These are phyloP conservation scores for Anisodus tanguticus DNA, from an alignment of 257 asterid genomes.

Conservation along the genomic window DNA sequence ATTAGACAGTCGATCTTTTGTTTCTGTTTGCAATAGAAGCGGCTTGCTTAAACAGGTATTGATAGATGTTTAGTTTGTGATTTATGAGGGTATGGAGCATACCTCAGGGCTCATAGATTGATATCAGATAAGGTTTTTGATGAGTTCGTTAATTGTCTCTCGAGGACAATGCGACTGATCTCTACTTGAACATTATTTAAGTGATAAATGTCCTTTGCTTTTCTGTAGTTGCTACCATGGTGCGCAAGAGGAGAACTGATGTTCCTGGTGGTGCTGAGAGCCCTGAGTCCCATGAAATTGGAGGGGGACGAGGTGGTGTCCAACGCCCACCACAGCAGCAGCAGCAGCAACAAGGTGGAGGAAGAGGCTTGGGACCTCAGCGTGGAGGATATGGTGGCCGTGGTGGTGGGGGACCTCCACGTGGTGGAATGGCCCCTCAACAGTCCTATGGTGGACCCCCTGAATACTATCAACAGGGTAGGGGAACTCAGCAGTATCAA, in stretches of 20 bases:
- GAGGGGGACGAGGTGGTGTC: conserved; percentile 60
- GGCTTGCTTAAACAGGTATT: background rate
- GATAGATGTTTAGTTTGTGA: background rate
- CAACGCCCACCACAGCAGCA: conserved; percentile 49
- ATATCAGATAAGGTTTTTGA: background rate
- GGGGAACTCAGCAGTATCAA: conserved; percentile 42
- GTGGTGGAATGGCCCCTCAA: conserved; percentile 35
- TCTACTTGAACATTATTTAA: background rate
- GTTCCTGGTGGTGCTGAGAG: conserved; percentile 67
- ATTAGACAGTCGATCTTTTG: background rate
- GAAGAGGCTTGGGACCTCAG: conserved; percentile 52
- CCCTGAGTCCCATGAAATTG: conserved; percentile 57
- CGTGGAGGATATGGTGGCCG: conserved; percentile 39
- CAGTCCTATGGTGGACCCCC: conserved; percentile 43
- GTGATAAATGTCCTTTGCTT: conserved; percentile 19
- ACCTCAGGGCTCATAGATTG: background rate
- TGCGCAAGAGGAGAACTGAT: conserved; percentile 78
- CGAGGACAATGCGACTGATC: background rate
- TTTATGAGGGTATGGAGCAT: background rate
- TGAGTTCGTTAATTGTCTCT: conserved; percentile 1
- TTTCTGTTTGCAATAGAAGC: conserved; percentile 17
- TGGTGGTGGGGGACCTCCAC: conserved; percentile 34
- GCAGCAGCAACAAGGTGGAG: conserved; percentile 36
- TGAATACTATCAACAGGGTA: conserved; percentile 46
- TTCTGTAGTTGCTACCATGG: conserved; percentile 61